Base-by-base conservation (phyloP, 352 stramenopile species). In the Globisporangium parvum region DNA sequence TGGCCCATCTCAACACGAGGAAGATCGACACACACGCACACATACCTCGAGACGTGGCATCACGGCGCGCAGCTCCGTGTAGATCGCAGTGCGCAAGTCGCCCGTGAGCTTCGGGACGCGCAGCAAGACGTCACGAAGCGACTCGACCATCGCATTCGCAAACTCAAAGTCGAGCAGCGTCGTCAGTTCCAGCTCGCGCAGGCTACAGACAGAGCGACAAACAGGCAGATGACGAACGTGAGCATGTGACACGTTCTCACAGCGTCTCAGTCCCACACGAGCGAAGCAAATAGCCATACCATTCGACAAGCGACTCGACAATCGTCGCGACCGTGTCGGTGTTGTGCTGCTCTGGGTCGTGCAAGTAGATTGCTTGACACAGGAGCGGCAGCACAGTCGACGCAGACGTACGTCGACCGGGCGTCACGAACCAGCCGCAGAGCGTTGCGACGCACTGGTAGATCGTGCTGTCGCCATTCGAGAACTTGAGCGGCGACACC, bases 31-130 rank as follows among this genome's bases (percentile, higher is more conserved):
- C 21, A 6, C 2, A 28, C 12, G 15, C 14, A 40, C 6, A 40
- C 60, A 54, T 52, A 88, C 80, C 71, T 80, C 73, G n/a, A 92
- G 65, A 8, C 65, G 75, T 3, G 75, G 57, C 70, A 89, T 79
- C n/a, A 83, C 70, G 0, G 48, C 39, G 47, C 69, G 75, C 31
- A 92, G 63, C 0, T 56, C 58, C 24, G 65, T 65, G 48, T 78
- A 71, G 20, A 71, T 46, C n/a, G n/a, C 26, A 24, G 80, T 56
- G 21, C 86, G 51, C 6, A 66, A 62, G 6, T 10, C 24, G 10
- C 52, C 20, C 39, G 67, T 50, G 35, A 82, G 51, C 24, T 70
- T 54, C 15, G 68, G 67, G 23, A 74, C 50, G 15, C 65, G 75
- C 10, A 86, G 64, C 2, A 57, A 67, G 9, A 85, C 63, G 35